Evolutionary conservation across 768 basidiomycete species (phyloP).

Genomic region (Boletus tomentosulus): DNA sequence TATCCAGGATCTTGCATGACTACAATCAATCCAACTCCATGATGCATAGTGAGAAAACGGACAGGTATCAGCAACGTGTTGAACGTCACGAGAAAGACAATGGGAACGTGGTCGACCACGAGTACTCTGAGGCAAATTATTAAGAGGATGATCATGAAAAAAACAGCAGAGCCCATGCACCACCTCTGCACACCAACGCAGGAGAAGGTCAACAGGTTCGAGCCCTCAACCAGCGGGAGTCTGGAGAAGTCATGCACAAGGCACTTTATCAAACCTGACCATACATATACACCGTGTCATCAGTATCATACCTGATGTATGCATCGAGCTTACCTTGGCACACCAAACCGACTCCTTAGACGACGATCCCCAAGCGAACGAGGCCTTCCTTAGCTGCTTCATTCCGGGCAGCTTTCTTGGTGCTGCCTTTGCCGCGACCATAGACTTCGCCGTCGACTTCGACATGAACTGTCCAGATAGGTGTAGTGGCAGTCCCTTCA

Average conservation of each 20-base stretch:
- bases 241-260: constrained; percentile 54
- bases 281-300: neutral
- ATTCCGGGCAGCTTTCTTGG: constrained; percentile 76
- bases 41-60: neutral
- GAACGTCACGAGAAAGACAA: neutral
- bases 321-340: constrained; percentile 32
- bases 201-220: constrained; percentile 27
- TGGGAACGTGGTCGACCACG: too few relatives aligned
- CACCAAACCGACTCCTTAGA: constrained; percentile 26
- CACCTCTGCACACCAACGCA: constrained; percentile 62
- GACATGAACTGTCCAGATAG: constrained; percentile 69
- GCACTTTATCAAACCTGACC: constrained; percentile 2
- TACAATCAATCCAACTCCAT: constrained; percentile 2
- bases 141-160: too few relatives aligned
- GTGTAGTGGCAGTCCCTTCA: constrained; percentile 58
- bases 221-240: constrained; percentile 46
- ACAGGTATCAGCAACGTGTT: neutral
- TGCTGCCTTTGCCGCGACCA: constrained; percentile 64
- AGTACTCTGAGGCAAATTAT: too few relatives aligned
- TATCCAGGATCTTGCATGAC: neutral
- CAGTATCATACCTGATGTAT: neutral
- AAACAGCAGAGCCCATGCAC: constrained; percentile 35
- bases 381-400: constrained; percentile 79
- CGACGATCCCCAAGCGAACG: constrained; percentile 50
- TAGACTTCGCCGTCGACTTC: constrained; percentile 55